phyloP scores from a whole-genome alignment of 371 early-diverging fungal species.

The Mucor saturninus region DNA sequence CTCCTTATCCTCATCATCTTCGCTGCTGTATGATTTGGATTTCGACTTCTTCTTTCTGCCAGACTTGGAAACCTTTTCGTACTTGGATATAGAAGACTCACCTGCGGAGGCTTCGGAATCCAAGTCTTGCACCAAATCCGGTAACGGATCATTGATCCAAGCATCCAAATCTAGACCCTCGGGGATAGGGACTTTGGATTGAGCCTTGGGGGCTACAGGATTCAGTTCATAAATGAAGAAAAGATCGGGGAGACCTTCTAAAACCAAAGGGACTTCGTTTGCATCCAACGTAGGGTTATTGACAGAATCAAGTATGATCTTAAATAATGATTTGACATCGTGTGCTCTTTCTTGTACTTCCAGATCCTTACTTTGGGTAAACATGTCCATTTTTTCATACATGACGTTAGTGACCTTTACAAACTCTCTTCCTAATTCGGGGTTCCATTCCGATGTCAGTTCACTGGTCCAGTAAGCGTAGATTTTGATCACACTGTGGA shows the following conservation, averaged over 20 bases:
- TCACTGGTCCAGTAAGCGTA: conserved; percentile 70
- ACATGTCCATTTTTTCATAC: conserved; percentile 59
- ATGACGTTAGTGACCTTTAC: conserved; percentile 57
- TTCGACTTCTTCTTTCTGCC: conserved; percentile 23
- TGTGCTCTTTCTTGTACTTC: conserved; percentile 85
- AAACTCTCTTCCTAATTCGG: conserved; percentile 54
- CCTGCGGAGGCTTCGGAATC: conserved; percentile 38
- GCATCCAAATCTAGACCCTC: conserved; percentile 87
- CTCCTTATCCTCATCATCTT: conserved; percentile 48
- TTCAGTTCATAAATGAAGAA: conserved; percentile 87
- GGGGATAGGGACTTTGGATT: conserved; percentile 87
- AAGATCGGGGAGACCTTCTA: conserved; percentile 60
- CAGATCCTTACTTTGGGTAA: conserved; percentile 63
- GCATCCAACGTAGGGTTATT: conserved; percentile 8
- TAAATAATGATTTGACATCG: conserved; percentile 58
- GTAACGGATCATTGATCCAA: conserved; percentile 78
- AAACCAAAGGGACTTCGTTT: conserved; percentile 36
- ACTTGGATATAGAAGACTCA: background rate
- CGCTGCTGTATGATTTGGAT: conserved; percentile 26
- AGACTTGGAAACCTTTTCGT: conserved; percentile 34
- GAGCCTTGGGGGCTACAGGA: conserved; percentile 92
- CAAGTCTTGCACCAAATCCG: conserved; percentile 56
- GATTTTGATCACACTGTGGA: conserved; percentile 79
- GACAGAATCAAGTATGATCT: conserved; percentile 48
- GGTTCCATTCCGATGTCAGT: conserved; percentile 61